Evolutionary conservation across 768 basidiomycete genomes (phyloP).

Genomic region (Kwoniella bestiolae): DNA sequence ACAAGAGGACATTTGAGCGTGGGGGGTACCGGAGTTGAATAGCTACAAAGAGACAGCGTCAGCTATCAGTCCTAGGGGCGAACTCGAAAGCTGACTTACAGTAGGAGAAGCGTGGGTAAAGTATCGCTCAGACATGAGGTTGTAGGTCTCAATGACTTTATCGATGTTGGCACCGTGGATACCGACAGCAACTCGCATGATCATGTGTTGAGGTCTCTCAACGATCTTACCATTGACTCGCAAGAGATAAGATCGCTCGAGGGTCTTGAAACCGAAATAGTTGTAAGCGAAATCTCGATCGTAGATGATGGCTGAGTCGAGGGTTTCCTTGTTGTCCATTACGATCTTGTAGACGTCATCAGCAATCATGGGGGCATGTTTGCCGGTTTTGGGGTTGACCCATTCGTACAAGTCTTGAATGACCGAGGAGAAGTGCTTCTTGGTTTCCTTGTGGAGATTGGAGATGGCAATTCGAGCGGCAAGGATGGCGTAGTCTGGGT

Average conservation of each 20-base stretch:
- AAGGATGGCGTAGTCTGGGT: slow-evolving; percentile 96
- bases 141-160: slow-evolving; percentile 80
- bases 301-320: slow-evolving; percentile 96
- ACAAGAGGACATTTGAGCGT: slow-evolving; percentile 91
- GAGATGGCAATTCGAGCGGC: slow-evolving; percentile 98
- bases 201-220: slow-evolving; percentile 97
- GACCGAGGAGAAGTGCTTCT: slow-evolving; percentile 92
- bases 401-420: slow-evolving; percentile 88
- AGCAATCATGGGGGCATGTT: slow-evolving; percentile 86
- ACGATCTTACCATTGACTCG: slow-evolving; percentile 92
- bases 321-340: slow-evolving; percentile 73
- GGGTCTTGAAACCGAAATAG: slow-evolving; percentile 99
- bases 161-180: slow-evolving; percentile 91
- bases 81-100: slow-evolving; percentile 30
- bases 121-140: slow-evolving; percentile 96
- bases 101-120: slow-evolving; percentile 97
- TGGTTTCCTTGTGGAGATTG: slow-evolving; percentile 98
- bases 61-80: slow-evolving; percentile 7
- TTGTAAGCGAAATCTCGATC: slow-evolving; percentile 98
- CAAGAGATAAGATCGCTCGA: slow-evolving; percentile 95
- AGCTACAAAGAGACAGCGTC: slow-evolving; percentile 62
- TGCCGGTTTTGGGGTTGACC: slow-evolving; percentile 95
- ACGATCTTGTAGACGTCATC: slow-evolving; percentile 81
- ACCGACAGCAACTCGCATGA: slow-evolving; percentile 99
- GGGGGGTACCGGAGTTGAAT: slow-evolving; percentile 96